phyloP scores from a whole-genome alignment of 176 grass and related monocot genomes.

The Musa acuminata region DNA sequence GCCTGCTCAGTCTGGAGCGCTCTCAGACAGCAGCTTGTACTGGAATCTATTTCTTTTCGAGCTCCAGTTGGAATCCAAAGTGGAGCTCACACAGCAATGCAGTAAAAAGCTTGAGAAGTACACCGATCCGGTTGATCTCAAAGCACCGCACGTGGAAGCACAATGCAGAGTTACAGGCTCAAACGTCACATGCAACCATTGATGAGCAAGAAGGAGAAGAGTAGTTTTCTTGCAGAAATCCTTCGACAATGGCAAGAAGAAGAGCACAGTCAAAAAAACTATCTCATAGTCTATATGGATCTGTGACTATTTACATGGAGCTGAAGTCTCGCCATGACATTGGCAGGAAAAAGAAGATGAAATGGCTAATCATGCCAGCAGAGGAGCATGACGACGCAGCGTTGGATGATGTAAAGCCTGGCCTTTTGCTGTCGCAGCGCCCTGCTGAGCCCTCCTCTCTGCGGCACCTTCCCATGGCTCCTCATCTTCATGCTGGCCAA shows the following conservation, averaged over 20 bases:
- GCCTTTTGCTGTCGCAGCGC: constrained; percentile 40
- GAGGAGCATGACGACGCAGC: constrained; percentile 41
- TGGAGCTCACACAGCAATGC: no score
- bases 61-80: no score
- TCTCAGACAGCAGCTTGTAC: no score
- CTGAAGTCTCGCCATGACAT: neutral
- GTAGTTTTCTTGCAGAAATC: neutral
- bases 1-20: no score
- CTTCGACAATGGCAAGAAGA: neutral
- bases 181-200: neutral
- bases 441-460: constrained; percentile 28
- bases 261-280: neutral
- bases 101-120: no score
- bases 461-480: constrained; percentile 14
- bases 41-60: no score
- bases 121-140: no score
- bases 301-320: no score
- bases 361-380: constrained; percentile 35
- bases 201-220: neutral
- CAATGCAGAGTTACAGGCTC: neutral
- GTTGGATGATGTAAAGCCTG: constrained; percentile 39
- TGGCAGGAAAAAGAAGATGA: neutral
- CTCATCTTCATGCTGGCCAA: constrained; percentile 31
- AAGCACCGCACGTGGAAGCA: no score
- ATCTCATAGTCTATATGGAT: no score